These are phyloP conservation scores for Beauveria asiatica DNA, from an alignment of 2,329 filamentous ascomycete genomes.

Conservation along the genomic window DNA sequence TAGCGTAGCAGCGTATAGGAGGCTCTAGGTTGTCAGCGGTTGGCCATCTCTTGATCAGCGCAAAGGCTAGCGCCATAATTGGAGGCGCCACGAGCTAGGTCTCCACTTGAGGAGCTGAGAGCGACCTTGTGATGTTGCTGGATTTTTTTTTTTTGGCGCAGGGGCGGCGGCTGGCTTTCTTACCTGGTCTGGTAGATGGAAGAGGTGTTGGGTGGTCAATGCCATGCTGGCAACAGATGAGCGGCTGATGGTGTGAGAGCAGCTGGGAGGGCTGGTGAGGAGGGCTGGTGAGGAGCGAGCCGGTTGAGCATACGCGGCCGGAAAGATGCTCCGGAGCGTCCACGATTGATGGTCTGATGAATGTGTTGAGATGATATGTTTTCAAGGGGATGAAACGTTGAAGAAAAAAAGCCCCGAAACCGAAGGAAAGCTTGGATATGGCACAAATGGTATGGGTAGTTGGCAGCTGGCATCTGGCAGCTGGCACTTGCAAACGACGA, in stretches of 20 bases:
- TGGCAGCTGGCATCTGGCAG: neutral
- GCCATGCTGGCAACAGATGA: neutral
- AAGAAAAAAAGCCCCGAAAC: neutral
- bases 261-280: neutral
- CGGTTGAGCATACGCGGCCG: neutral
- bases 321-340: neutral
- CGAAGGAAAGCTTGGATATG: neutral
- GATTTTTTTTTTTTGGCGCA: neutral
- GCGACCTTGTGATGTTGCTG: constrained; percentile 9
- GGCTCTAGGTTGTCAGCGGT: constrained; percentile 9
- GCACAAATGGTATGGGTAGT: neutral
- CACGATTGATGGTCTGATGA: neutral
- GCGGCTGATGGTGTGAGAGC: neutral
- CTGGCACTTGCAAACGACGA: neutral
- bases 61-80: constrained; percentile 4
- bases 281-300: neutral
- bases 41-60: constrained; percentile 9
- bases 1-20: constrained; percentile 8
- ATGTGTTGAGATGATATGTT: neutral
- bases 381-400: neutral
- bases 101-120: constrained; percentile 4
- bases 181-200: neutral
- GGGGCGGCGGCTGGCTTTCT: neutral
- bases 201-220: neutral
- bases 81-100: constrained; percentile 1